A percentile compares a stretch with the other conserved stretches of the same genome.
phyloP scores from a whole-genome alignment of 139 green algal species.

The Picochlorum costavermella region DNA sequence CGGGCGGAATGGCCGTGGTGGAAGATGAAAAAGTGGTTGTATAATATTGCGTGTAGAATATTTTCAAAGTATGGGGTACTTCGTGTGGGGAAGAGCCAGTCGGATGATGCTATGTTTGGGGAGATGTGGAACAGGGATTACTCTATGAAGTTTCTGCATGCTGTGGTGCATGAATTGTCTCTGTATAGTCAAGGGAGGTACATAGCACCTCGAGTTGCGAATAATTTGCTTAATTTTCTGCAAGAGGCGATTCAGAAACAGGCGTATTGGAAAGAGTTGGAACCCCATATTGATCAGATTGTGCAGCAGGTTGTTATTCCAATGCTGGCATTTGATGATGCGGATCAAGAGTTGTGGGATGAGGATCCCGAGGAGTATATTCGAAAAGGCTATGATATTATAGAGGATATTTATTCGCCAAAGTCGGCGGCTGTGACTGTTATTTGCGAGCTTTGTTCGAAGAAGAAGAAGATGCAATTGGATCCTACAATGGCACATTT shows the following conservation, averaged over 20 bases:
- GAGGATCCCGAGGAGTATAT: constrained; percentile 97
- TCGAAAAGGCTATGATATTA: constrained; percentile 92
- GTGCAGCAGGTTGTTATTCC: constrained; percentile 70
- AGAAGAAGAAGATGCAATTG: constrained; percentile 48
- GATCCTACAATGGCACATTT: constrained; percentile 55
- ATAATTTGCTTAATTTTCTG: constrained; percentile 77
- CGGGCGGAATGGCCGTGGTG: constrained; percentile 74
- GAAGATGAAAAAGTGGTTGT: constrained; percentile 95
- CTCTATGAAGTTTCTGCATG: constrained; percentile 61
- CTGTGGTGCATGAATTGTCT: constrained; percentile 53
- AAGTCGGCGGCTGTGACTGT: constrained; percentile 88
- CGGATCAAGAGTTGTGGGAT: constrained; percentile 81
- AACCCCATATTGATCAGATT: constrained; percentile 61
- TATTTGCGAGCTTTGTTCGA: constrained; percentile 63
- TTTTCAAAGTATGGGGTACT: constrained; percentile 66
- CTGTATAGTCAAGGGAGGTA: constrained; percentile 46
- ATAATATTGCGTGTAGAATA: constrained; percentile 76
- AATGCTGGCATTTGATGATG: constrained; percentile 81
- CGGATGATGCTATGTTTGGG: constrained; percentile 52
- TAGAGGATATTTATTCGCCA: constrained; percentile 93
- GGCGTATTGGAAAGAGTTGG: constrained; percentile 63
- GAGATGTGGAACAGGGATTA: constrained; percentile 55
- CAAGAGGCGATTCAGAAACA: constrained; percentile 26
- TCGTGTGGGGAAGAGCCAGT: constrained; percentile 34
- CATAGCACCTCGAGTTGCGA: constrained; percentile 60